Evolutionary conservation across 768 basidiomycete genomes (phyloP).

Genomic region (Suillus discolor): DNA sequence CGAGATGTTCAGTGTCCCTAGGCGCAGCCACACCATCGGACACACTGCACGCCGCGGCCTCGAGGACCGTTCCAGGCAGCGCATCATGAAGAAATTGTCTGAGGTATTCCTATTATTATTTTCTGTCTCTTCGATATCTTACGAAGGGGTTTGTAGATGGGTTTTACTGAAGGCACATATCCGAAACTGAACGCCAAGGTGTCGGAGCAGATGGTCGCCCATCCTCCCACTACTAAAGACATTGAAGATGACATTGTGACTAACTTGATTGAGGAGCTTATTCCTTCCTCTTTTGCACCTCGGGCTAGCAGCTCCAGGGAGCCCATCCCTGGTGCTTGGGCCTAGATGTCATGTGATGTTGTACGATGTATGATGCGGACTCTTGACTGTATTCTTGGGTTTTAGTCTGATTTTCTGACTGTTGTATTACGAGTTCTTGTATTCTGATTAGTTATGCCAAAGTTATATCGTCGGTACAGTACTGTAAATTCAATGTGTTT

Average conservation of each 20-base stretch:
- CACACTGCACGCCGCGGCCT: constrained; percentile 25
- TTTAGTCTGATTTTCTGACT: constrained; percentile 3
- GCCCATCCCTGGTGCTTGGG: constrained; percentile 51
- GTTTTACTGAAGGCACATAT: constrained; percentile 62
- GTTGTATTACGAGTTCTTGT: constrained; percentile 3
- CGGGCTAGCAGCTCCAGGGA: constrained; percentile 35
- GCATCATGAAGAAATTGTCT: constrained; percentile 59
- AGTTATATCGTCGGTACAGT: neutral
- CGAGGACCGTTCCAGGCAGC: constrained; percentile 35
- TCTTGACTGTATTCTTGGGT: neutral
- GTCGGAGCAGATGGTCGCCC: constrained; percentile 48
- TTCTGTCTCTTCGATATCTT: constrained; percentile 11
- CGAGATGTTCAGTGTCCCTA: constrained; percentile 63
- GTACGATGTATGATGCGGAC: neutral
- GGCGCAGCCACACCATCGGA: constrained; percentile 37
- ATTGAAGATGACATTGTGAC: constrained; percentile 69
- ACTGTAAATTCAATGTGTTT: neutral
- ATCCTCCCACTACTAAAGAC: constrained; percentile 48
- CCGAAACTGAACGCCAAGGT: constrained; percentile 55
- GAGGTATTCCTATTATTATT: constrained; percentile 50
- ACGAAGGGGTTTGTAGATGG: constrained; percentile 54
- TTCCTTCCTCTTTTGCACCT: constrained; percentile 43
- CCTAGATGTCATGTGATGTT: constrained; percentile 20
- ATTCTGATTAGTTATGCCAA: constrained; percentile 3
- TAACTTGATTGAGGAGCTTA: constrained; percentile 58